phyloP scores from a whole-genome alignment of 2,329 filamentous ascomycete species.

The Colletotrichum tofieldiae region DNA sequence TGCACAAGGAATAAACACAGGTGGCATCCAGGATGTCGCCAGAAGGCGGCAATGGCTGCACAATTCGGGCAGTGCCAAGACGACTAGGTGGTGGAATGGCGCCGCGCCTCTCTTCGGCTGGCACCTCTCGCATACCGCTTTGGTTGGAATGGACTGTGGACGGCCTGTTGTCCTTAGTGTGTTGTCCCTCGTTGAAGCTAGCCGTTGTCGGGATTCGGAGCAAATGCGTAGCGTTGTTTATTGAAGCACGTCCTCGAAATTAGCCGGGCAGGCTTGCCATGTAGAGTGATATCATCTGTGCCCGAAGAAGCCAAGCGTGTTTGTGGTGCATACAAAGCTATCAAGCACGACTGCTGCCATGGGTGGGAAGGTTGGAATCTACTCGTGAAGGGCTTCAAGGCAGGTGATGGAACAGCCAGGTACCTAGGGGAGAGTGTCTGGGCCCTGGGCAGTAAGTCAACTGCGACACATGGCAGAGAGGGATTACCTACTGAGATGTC shows the following conservation, averaged over 20 bases:
- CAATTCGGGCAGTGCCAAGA: conserved; percentile 15
- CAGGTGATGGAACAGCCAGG: neutral
- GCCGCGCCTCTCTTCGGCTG: conserved; percentile 13
- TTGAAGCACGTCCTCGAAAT: conserved; percentile 6
- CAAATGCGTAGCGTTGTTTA: conserved; percentile 6
- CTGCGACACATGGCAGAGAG: neutral
- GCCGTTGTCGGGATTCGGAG: conserved; percentile 15
- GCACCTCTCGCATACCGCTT: neutral
- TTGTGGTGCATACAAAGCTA: neutral
- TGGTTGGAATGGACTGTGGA: conserved; percentile 1
- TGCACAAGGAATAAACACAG: neutral
- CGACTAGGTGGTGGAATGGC: conserved; percentile 8
- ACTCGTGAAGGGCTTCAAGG: neutral
- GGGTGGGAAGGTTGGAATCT: neutral
- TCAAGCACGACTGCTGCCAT: neutral
- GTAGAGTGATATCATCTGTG: conserved; percentile 30
- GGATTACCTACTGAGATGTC: neutral
- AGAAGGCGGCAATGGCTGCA: neutral
- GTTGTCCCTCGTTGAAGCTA: neutral
- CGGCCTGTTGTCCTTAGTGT: neutral
- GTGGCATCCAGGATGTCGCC: neutral
- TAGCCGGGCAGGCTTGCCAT: conserved; percentile 7
- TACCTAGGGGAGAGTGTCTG: neutral
- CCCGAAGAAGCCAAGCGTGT: neutral
- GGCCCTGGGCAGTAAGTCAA: neutral